Percentiles rank a stretch among this genome's conserved stretches.
These are phyloP conservation scores for Tolypocladium pustulatum DNA, from an alignment of 2,329 filamentous ascomycete species.

Conservation along the genomic window DNA sequence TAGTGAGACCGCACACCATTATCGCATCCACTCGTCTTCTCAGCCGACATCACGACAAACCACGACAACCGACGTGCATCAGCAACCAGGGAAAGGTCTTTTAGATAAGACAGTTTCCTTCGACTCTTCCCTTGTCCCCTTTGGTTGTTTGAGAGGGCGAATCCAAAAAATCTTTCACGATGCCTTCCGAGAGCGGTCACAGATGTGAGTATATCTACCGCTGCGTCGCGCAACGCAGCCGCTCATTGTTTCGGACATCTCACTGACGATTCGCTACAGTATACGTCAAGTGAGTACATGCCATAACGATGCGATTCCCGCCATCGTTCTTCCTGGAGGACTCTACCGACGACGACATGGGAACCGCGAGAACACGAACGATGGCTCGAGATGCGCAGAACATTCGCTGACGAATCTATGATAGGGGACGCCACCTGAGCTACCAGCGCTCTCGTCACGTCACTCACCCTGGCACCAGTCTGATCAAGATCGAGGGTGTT, in stretches of 20 bases:
- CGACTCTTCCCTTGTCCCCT: constrained; percentile 27
- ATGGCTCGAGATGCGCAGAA: constrained; percentile 3
- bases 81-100: constrained; percentile 32
- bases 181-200: constrained; percentile 83
- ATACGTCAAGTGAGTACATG: constrained; percentile 74
- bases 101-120: constrained; percentile 32
- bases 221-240: neutral
- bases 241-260: neutral
- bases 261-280: constrained; percentile 44
- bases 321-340: neutral
- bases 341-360: neutral
- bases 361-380: constrained; percentile 1
- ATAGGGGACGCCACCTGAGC: constrained; percentile 92
- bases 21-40: constrained; percentile 22
- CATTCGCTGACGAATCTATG: constrained; percentile 18
- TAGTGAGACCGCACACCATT: constrained; percentile 23
- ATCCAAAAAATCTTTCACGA: constrained; percentile 50
- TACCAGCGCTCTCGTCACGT: constrained; percentile 93
- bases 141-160: constrained; percentile 36
- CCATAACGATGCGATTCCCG: neutral
- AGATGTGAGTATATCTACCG: constrained; percentile 56
- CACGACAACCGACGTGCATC: constrained; percentile 24
- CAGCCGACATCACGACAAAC: constrained; percentile 27
- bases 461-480: constrained; percentile 80
- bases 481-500: constrained; percentile 99